Evolutionary conservation across 2,329 filamentous ascomycete species (phyloP).

Genomic region (Dendryphion nanum): DNA sequence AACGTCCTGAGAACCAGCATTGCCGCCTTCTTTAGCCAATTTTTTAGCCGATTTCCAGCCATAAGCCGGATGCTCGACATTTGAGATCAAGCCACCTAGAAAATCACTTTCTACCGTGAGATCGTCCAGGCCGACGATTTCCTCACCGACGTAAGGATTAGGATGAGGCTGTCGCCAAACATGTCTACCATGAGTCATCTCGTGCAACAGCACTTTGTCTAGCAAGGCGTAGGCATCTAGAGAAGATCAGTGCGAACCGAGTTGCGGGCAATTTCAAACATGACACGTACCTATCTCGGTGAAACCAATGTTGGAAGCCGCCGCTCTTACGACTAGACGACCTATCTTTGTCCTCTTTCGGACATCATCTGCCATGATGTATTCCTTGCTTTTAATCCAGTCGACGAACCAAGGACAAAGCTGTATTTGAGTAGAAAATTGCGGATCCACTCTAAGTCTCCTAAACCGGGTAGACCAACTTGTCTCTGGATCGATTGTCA

Average conservation of each 20-base stretch:
- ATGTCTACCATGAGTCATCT: conserved; percentile 12
- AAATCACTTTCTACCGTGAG: neutral
- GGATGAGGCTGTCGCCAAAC: conserved; percentile 1
- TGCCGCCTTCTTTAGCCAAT: conserved; percentile 1
- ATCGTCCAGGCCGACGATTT: neutral
- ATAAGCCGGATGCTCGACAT: conserved; percentile 3
- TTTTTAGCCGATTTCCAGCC: conserved; percentile 6
- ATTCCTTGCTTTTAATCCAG: conserved; percentile 9
- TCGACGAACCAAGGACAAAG: conserved; percentile 14
- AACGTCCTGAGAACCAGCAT: neutral
- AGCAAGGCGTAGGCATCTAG: conserved; percentile 10
- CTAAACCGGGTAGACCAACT: too few species aligned
- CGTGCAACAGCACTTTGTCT: conserved; percentile 14
- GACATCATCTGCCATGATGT: too few species aligned
- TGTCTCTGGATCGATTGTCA: neutral
- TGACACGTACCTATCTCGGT: too few species aligned
- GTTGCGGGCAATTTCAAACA: too few species aligned
- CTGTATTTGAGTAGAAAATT: conserved; percentile 11
- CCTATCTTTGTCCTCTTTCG: too few species aligned
- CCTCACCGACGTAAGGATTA: neutral
- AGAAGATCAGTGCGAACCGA: too few species aligned
- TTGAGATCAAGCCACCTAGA: neutral
- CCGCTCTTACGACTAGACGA: too few species aligned
- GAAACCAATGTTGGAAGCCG: too few species aligned
- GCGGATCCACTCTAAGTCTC: too few species aligned